A percentile compares a stretch with the other conserved stretches of the same genome.
Evolutionary conservation across 768 basidiomycete genomes (phyloP).

Genomic region (Leucocoprinus birnbaumii): DNA sequence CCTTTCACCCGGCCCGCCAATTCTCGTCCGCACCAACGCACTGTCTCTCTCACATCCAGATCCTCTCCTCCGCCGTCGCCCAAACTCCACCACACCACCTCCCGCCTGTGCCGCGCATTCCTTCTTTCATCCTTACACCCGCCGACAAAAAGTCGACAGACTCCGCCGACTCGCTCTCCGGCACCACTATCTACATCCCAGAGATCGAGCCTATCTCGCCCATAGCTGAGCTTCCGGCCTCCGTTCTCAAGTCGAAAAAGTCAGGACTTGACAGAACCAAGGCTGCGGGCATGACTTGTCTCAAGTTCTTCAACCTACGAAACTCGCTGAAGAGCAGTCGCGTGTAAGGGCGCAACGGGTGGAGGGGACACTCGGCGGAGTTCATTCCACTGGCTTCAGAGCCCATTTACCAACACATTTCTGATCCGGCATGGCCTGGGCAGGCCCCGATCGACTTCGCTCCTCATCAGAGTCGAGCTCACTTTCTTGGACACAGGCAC

Average conservation of each 20-base stretch:
- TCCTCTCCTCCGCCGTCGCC: conserved; percentile 9
- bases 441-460: not conserved
- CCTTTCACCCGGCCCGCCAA: conserved; percentile 10
- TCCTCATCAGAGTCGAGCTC: not conserved
- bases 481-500: not conserved
- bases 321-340: conserved; percentile 22
- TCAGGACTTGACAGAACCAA: conserved; percentile 23
- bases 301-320: conserved; percentile 46
- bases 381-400: not conserved
- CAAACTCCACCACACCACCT: not conserved
- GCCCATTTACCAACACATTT: too few relatives aligned
- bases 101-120: conserved; percentile 54
- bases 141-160: conserved; percentile 31
- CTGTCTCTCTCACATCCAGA: conserved; percentile 1
- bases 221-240: conserved; percentile 17
- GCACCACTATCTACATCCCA: conserved; percentile 28
- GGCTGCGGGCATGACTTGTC: conserved; percentile 43
- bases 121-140: conserved; percentile 41
- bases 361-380: not conserved
- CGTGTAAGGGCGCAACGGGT: not conserved
- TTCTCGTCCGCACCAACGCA: conserved; percentile 4
- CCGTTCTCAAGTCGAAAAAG: conserved; percentile 1
- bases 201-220: conserved; percentile 26
- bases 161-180: conserved; percentile 20
- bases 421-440: not conserved